phyloP scores from a whole-genome alignment of 495 filamentous ascomycete genomes.

The Chaetomidium leptoderma region DNA sequence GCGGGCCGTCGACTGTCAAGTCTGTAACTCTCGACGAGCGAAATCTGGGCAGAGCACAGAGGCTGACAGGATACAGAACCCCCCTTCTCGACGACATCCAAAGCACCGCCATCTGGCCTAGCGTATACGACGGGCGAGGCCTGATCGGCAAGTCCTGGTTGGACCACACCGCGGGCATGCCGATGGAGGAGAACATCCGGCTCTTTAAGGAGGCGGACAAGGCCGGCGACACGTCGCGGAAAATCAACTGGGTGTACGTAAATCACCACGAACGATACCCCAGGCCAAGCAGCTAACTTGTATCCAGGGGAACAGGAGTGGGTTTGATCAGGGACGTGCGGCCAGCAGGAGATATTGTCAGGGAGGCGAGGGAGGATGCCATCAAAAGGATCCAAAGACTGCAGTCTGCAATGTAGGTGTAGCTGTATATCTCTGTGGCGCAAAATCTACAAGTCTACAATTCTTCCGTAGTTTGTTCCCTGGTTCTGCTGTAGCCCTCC shows the following conservation, averaged over 20 bases:
- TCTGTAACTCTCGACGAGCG: conserved; percentile 17
- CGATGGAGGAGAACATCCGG: conserved; percentile 53
- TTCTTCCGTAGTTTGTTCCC: conserved; percentile 12
- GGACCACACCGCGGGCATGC: conserved; percentile 53
- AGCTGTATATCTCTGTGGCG: too few relatives aligned
- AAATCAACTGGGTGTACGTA: conserved; percentile 55
- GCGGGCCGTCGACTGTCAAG: conserved; percentile 59
- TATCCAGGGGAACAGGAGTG: conserved; percentile 47
- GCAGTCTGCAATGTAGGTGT: conserved; percentile 3
- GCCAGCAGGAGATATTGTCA: conserved; percentile 68
- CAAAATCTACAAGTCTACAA: too few relatives aligned
- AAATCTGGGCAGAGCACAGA: not conserved
- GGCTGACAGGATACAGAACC: conserved; percentile 35
- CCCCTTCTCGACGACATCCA: conserved; percentile 66
- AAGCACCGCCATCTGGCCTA: conserved; percentile 62
- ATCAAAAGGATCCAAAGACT: conserved; percentile 43
- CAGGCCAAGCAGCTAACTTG: not conserved
- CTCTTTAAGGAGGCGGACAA: conserved; percentile 51
- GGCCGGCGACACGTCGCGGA: conserved; percentile 29
- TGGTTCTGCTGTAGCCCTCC: conserved; percentile 23
- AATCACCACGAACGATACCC: not conserved
- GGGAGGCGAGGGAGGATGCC: conserved; percentile 63
- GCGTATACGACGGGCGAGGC: conserved; percentile 59
- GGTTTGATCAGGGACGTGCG: conserved; percentile 61
- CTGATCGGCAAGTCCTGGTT: conserved; percentile 56